These are phyloP conservation scores for Lepraria neglecta DNA, from an alignment of 495 filamentous ascomycete genomes.

Conservation along the genomic window DNA sequence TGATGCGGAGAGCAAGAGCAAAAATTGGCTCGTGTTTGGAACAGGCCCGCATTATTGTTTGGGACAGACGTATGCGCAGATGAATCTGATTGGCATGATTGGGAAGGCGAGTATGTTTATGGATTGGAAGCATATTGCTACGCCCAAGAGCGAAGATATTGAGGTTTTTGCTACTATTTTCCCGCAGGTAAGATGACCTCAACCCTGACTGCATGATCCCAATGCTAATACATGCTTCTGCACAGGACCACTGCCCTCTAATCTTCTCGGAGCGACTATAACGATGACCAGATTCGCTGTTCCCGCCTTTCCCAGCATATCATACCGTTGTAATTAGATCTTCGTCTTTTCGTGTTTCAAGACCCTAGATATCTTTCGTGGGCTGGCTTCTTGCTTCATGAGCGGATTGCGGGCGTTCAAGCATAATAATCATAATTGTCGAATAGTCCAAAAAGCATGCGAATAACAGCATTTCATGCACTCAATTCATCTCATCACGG, in stretches of 20 bases:
- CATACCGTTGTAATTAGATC: slow-evolving; percentile 1
- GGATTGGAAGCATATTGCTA: slow-evolving; percentile 85
- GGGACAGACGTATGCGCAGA: slow-evolving; percentile 86
- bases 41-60: slow-evolving; percentile 96
- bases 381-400: not conserved
- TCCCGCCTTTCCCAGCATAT: not conserved
- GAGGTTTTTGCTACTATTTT: slow-evolving; percentile 99
- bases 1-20: slow-evolving; percentile 81
- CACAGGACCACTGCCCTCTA: slow-evolving; percentile 60
- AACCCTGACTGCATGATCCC: not conserved
- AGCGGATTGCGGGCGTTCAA: not conserved
- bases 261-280: slow-evolving; percentile 46
- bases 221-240: not conserved
- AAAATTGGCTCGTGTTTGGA: slow-evolving; percentile 97
- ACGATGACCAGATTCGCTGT: not conserved
- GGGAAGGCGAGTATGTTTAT: slow-evolving; percentile 88
- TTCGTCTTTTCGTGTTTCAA: not conserved
- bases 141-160: slow-evolving; percentile 79
- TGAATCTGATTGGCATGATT: slow-evolving; percentile 85
- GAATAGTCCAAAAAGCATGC: not conserved
- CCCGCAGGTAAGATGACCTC: slow-evolving; percentile 63
- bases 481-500: too few relatives aligned
- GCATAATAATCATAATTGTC: not conserved
- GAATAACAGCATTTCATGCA: not conserved
- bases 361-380: not conserved